phyloP scores from a whole-genome alignment of 768 basidiomycete genomes.

The Mycena latifolia region DNA sequence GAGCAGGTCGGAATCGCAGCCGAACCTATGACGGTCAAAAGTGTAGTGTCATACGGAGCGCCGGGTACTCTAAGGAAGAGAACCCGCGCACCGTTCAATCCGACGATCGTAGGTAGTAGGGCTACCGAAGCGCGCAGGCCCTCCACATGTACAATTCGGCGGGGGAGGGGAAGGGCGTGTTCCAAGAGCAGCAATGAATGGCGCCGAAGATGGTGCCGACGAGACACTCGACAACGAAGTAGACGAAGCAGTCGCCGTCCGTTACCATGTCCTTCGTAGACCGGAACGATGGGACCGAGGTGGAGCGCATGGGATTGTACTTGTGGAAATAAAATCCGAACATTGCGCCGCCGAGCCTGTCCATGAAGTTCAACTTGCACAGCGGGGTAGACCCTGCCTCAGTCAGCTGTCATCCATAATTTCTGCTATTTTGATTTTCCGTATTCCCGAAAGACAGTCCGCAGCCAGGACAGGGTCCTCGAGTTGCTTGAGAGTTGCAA shows the following conservation, averaged over 20 bases:
- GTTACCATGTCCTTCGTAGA: background rate
- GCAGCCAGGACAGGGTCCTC: no score
- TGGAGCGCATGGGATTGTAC: background rate
- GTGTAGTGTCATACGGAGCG: no score
- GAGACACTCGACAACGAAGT: background rate
- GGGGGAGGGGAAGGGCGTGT: constrained; percentile 38
- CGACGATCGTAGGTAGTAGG: no score
- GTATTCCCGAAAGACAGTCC: no score
- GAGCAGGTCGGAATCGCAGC: no score
- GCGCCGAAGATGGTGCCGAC: constrained; percentile 40
- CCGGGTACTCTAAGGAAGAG: no score
- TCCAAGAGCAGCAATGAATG: constrained; percentile 44
- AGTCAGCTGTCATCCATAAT: no score
- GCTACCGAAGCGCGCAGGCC: constrained; percentile 31
- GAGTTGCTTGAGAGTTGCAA: constrained; percentile 14
- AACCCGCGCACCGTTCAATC: no score
- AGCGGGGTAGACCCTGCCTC: no score
- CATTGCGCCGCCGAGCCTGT: background rate
- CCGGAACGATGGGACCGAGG: constrained; percentile 6
- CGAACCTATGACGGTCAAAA: no score
- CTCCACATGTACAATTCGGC: constrained; percentile 39
- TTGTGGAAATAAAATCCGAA: background rate
- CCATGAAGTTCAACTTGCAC: no score
- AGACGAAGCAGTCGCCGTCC: no score
- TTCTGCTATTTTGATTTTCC: constrained; percentile 20